Evolutionary conservation across 345 rosid species (phyloP).

Genomic region (Syzygium aqueum): DNA sequence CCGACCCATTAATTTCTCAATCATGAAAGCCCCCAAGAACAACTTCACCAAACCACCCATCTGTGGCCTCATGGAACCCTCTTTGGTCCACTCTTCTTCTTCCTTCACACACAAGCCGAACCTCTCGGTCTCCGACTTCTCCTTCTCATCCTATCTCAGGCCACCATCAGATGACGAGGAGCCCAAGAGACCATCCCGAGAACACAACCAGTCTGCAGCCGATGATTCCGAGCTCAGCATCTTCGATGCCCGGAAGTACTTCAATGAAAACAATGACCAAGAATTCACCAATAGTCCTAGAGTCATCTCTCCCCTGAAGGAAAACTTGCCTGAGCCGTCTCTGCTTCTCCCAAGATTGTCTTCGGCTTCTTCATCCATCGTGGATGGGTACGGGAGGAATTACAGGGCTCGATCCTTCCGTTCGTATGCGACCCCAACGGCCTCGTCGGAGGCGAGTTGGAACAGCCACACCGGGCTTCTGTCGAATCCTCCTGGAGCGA

Average conservation of each 20-base stretch:
- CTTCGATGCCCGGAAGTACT: constrained; percentile 23
- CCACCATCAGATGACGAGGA: background rate
- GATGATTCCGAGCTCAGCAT: constrained; percentile 14
- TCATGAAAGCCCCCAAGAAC: background rate
- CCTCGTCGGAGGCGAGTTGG: constrained; percentile 50
- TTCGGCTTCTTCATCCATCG: constrained; percentile 19
- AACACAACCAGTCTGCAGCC: background rate
- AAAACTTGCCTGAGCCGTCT: background rate
- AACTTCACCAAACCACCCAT: background rate
- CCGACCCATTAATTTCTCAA: background rate
- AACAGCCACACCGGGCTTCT: constrained; percentile 36
- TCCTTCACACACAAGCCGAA: background rate
- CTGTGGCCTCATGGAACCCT: background rate
- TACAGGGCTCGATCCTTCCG: constrained; percentile 26
- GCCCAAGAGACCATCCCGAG: background rate
- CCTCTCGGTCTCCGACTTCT: background rate
- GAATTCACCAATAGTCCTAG: background rate
- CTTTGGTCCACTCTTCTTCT: background rate
- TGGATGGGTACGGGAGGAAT: constrained; percentile 16
- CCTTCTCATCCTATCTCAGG: background rate
- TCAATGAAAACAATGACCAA: constrained; percentile 1
- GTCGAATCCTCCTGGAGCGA: constrained; percentile 49
- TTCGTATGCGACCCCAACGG: constrained; percentile 29
- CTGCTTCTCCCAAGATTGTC: constrained; percentile 16
- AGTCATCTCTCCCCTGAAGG: background rate